Base-by-base conservation (phyloP, 1,284 basidiomycete species). In the Cryptococcus jaspeensis region DNA sequence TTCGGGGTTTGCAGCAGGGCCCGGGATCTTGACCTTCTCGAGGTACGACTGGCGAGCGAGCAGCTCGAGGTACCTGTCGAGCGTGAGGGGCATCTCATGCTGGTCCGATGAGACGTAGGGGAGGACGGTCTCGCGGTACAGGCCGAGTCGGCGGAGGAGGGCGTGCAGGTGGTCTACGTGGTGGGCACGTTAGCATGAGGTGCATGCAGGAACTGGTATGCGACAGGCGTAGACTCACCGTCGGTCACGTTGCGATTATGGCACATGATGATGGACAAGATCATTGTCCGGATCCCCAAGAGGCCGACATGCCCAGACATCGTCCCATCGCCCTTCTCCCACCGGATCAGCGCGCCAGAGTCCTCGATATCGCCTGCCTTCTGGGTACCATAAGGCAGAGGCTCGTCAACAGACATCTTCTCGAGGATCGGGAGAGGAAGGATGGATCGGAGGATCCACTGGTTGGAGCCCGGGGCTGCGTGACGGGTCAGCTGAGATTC, bases 11-110 rank as follows among this genome's bases (percentile, higher is more conserved):
- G 47, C 50, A 9, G 37, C 50, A 15, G 61, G 59, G n/a, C 46
- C 54, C 13, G 55, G 43, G 13, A 64, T 38, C 32, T 62, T 64
- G 36, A 67, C 67, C 61, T 75, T 76, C 53, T 76, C 73, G 20
- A 78, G 67, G 43, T 78, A 78, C 22, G 62, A 58, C 53, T 76
- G 71, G 38, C 58, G 64, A 0, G 61, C 61, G 9, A 77, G 63
- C 15, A 67, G 55, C 28, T 76, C 73, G n/a, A 77, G 63, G 58
- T 70, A 77, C 53, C 67, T 69, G 53, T 75, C 72, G 6, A 78
- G 63, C 1, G 73, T 74, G 22, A 74, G 48, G 13, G 28, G 53
- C 5, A 52, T 51, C 11, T 62, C 65, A 32, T 63, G 64, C 28
- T 40, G 48, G 52, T 73, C 69, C 15, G 58, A 37, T 6, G 71